phyloP scores from a whole-genome alignment of 305 asterid species.

The Withania somnifera region DNA sequence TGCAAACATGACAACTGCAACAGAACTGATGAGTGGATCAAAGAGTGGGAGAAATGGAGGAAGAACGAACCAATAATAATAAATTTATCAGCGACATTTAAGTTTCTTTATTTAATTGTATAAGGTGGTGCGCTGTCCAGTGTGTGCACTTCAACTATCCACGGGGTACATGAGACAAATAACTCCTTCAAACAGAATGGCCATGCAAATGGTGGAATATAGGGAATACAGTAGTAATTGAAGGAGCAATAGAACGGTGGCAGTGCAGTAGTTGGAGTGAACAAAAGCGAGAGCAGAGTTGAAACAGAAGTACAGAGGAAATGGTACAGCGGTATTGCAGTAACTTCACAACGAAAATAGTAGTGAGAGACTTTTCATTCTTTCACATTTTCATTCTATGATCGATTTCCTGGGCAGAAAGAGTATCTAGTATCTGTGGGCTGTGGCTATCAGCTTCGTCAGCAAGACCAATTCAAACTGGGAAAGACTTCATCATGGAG shows the following conservation, averaged over 20 bases:
- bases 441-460: background rate
- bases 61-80: background rate
- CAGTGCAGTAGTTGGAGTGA: background rate
- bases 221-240: background rate
- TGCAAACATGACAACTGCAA: background rate
- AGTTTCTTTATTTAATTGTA: background rate
- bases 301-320: background rate
- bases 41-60: background rate
- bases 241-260: background rate
- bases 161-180: background rate
- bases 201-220: background rate
- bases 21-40: background rate
- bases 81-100: background rate
- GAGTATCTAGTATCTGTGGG: background rate
- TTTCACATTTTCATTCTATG: background rate
- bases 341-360: background rate
- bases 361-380: background rate
- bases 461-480: background rate
- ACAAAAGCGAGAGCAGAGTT: background rate
- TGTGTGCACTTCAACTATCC: background rate
- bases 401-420: background rate
- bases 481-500: background rate
- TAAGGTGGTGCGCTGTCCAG: background rate
- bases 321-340: background rate
- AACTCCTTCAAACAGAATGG: background rate